These are phyloP conservation scores for Paecilomyces sp. DNA, from an alignment of 2,329 filamentous ascomycete species.

Conservation along the genomic window DNA sequence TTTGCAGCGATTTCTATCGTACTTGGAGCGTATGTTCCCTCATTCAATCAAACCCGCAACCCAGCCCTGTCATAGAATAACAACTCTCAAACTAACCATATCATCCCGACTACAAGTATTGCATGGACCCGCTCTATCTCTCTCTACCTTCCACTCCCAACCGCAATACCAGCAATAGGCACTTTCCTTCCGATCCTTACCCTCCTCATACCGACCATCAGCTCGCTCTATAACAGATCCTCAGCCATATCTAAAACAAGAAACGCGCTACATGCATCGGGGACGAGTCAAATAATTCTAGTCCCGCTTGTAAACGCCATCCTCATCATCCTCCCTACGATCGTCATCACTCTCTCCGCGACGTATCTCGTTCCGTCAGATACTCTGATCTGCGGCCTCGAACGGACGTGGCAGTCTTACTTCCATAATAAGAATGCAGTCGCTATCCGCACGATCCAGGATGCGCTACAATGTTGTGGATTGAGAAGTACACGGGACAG, in stretches of 20 bases:
- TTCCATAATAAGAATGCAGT: constrained; percentile 22
- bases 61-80: too few relatives aligned
- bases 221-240: background rate
- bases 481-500: constrained; percentile 27
- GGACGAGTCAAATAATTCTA: background rate
- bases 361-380: constrained; percentile 20
- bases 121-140: constrained; percentile 18
- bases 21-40: constrained; percentile 13
- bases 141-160: constrained; percentile 17
- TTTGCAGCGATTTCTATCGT: constrained; percentile 5
- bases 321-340: constrained; percentile 17
- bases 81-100: background rate
- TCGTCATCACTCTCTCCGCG: constrained; percentile 21
- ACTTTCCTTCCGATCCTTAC: constrained; percentile 11
- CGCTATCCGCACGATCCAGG: constrained; percentile 27
- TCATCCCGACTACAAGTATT: constrained; percentile 11
- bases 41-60: background rate
- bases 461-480: constrained; percentile 26
- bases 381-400: constrained; percentile 19
- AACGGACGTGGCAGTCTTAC: constrained; percentile 22
- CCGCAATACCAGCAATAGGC: constrained; percentile 14
- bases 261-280: background rate
- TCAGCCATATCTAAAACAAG: constrained; percentile 1
- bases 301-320: constrained; percentile 9
- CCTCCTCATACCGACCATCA: background rate